Evolutionary conservation across 139 green algal species (phyloP), one percentile per base, ranked within the genome.

Genomic region (Chlamydomonas asymmetrica): DNA sequence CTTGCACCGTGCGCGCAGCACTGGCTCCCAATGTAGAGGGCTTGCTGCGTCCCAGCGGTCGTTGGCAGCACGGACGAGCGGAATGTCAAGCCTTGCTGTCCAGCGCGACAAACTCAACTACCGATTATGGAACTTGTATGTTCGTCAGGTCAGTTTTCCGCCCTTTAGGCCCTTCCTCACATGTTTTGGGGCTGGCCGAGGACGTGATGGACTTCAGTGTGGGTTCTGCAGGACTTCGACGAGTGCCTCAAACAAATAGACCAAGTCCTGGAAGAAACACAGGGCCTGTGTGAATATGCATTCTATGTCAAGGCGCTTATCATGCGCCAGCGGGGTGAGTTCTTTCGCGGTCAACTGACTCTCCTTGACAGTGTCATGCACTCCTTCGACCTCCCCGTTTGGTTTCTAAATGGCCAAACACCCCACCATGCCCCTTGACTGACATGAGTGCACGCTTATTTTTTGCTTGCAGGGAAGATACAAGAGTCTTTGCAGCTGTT

Each of bases 301-400:
- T 35, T 93, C 6, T 90, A 89, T 63, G 78, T 89, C n/a, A 92
- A 93, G 69, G 89, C 83, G 2, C 80, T 94, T 39, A 95, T 95
- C 40, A 82, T 87, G 50, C 68, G 91, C 27, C 89, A 95, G 29
- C 56, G 84, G 80, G 89, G 89, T 88, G 62, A 48, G 62, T 22
- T 27, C 20, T n/a, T 50, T 54, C 38, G 52, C 3, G 9, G 34
- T 66, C 27, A 18, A 31, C 35, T 50, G 60, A 71, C 13, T 37
- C 57, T 31, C 23, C 16, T 25, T 6, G 5, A 64, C 38, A 8
- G 9, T 41, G 48, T 22, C 43, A 73, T 35, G 25, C 27, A 60
- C 37, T 57, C 5, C 23, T 63, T 18, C 25, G 9, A 39, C 10
- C 29, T 25, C 5, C 13, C 5, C 13, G 54, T 40, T 38, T 23